These are phyloP conservation scores for Lodderomyces metapsilosis DNA, from an alignment of 1,139 yeast genomes.

Conservation along the genomic window DNA sequence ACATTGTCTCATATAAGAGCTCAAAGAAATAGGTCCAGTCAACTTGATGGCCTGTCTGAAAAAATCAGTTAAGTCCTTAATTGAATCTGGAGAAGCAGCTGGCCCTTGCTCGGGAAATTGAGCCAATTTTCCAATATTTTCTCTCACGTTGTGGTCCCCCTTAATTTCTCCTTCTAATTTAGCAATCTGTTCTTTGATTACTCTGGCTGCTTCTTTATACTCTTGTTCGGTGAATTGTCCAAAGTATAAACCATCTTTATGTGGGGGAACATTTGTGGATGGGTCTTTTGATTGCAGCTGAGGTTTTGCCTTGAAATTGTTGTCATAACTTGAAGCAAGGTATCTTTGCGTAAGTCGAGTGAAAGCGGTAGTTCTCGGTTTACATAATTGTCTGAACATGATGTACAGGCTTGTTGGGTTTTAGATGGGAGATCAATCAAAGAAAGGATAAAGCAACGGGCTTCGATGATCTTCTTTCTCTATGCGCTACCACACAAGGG, in stretches of 20 bases:
- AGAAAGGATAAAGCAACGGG: neutral
- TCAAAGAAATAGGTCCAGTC: constrained; percentile 74
- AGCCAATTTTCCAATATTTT: constrained; percentile 34
- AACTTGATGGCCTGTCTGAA: constrained; percentile 57
- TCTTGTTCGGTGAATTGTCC: constrained; percentile 43
- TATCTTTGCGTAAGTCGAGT: neutral
- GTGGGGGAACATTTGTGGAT: constrained; percentile 8
- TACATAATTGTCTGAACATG: constrained; percentile 1
- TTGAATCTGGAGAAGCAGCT: constrained; percentile 14
- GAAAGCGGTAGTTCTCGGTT: neutral
- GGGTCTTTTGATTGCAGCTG: neutral
- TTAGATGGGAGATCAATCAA: neutral
- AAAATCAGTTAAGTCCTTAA: constrained; percentile 38
- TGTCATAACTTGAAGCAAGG: neutral
- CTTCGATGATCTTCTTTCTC: neutral
- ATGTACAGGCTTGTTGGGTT: neutral
- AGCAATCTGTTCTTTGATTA: constrained; percentile 33
- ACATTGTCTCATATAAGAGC: constrained; percentile 81
- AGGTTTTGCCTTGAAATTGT: neutral
- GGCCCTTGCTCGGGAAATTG: constrained; percentile 30
- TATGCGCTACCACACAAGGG: neutral
- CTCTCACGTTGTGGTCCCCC: constrained; percentile 39
- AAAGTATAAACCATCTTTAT: constrained; percentile 18
- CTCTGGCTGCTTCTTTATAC: constrained; percentile 38
- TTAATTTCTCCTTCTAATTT: constrained; percentile 37